Conservation (phyloP, 2,329 filamentous ascomycete genomes). For the Decorospora gaudefroyi region DNA sequence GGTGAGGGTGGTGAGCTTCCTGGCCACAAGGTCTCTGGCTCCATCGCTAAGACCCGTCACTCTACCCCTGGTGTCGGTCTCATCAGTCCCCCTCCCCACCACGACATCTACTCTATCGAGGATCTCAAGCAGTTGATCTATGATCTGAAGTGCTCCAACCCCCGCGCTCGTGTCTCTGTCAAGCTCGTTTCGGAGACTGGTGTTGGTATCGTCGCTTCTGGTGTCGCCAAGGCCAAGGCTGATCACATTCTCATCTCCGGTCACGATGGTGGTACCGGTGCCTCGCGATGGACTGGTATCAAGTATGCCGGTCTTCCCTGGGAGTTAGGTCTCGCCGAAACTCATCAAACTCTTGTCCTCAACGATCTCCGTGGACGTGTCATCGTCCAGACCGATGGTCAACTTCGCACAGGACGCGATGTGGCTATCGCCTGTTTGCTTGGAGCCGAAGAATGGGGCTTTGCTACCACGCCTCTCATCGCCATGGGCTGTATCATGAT, state of each 20-base stretch:
- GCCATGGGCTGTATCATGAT: conserved; percentile 98
- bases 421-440: conserved; percentile 92
- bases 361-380: conserved; percentile 96
- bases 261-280: conserved; percentile 95
- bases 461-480: conserved; percentile 91
- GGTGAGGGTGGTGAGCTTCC: conserved; percentile 97
- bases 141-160: conserved; percentile 95
- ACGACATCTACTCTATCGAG: conserved; percentile 98
- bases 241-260: conserved; percentile 97
- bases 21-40: conserved; percentile 93
- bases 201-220: conserved; percentile 95
- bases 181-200: conserved; percentile 98
- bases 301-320: conserved; percentile 97
- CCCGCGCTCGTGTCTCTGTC: conserved; percentile 87
- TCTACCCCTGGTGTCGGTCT: conserved; percentile 95
- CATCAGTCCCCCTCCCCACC: conserved; percentile 93
- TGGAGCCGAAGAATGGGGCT: conserved; percentile 97
- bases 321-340: conserved; percentile 96
- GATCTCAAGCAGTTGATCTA: conserved; percentile 98
- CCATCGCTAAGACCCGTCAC: conserved; percentile 91
- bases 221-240: conserved; percentile 96
- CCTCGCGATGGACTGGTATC: conserved; percentile 97
- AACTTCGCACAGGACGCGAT: conserved; percentile 89
- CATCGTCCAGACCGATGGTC: conserved; percentile 94
- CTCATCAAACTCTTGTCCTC: conserved; percentile 91